phyloP scores from a whole-genome alignment of 2,329 filamentous ascomycete genomes.

The Ilyonectria mors-panacis region DNA sequence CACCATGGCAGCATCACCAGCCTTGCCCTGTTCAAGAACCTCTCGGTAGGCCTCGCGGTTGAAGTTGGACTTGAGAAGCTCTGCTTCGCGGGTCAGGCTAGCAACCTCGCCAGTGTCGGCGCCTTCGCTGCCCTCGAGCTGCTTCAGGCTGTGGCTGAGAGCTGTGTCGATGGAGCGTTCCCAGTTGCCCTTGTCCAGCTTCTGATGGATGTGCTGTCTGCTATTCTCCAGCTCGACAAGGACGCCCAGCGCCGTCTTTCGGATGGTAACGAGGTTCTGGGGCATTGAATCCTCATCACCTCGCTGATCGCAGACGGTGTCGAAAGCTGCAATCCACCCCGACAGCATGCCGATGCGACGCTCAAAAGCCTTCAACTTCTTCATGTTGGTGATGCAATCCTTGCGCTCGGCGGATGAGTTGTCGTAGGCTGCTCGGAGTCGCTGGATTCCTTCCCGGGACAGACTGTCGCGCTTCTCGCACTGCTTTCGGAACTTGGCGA shows the following conservation, averaged over 20 bases:
- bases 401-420: conserved; percentile 83
- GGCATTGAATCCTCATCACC: conserved; percentile 71
- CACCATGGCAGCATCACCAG: conserved; percentile 81
- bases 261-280: conserved; percentile 79
- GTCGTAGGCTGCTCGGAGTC: conserved; percentile 88
- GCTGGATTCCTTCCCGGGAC: conserved; percentile 82
- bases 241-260: conserved; percentile 91
- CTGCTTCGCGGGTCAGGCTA: conserved; percentile 84
- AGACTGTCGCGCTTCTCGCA: conserved; percentile 85
- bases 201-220: conserved; percentile 90
- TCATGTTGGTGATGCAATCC: conserved; percentile 85
- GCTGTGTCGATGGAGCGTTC: conserved; percentile 90
- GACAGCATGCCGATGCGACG: conserved; percentile 89
- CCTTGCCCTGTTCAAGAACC: conserved; percentile 87
- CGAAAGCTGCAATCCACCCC: conserved; percentile 94
- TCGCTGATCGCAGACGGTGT: conserved; percentile 81
- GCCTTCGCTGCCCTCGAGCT: conserved; percentile 73
- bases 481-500: conserved; percentile 92
- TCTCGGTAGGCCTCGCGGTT: conserved; percentile 84
- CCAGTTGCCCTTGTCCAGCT: conserved; percentile 86
- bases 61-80: conserved; percentile 86
- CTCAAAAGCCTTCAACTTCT: conserved; percentile 86
- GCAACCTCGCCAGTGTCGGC: conserved; percentile 74
- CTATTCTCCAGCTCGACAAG: conserved; percentile 91
- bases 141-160: conserved; percentile 85